Evolutionary conservation across 495 filamentous ascomycete genomes (phyloP), one percentile per base, ranked within the genome.

Genomic region (Rostrohypoxylon terebratum): DNA sequence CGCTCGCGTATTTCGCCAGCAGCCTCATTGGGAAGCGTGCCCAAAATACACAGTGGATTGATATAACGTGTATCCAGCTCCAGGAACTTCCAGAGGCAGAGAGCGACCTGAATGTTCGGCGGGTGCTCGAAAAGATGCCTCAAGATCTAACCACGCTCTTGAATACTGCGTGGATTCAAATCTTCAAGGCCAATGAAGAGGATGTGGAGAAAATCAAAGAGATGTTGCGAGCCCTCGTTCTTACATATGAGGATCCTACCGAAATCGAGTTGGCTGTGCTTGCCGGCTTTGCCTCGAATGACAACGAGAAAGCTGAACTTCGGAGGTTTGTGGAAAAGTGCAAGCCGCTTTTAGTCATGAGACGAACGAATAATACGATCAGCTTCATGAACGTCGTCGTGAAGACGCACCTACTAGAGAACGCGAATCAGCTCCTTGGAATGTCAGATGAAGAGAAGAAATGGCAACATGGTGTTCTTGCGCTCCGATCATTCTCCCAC

Each of bases 381-480:
- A 68, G 67, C 34, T 81, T 81, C 54, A 76, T 78, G 61, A 79
- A 80, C 31, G 45, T 59, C 10, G 72, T 80, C 16, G 72, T 79
- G 47, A 80, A 80, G 62, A 74, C 61, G 16, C 77, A 79, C 67
- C 69, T 79, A n/a, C 63, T 78, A 1, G 71, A 77, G 31, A 74
- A 71, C 59, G 63, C 77, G 9, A 73, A 75, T 42, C 74, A 78
- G 18, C 61, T 81, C 3, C 68, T 82, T 13, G 74, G 75, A 8
- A 65, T 81, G 47, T 73, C 73, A 1, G 28, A 73, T 18, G 81
- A 81, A 51, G 78, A 78, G 44, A 80, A 78, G 33, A 78, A 81
- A 47, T 79, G 75, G 78, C 80, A 81, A 48, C 80, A 82, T 34
- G 81, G 80, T 23, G 75, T 82, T 13, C 55, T 82, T 4, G 76